Evolutionary conservation across 164 flowering plant species (phyloP), one percentile per base, ranked within the genome.

Genomic region (Berberis thunbergii): DNA sequence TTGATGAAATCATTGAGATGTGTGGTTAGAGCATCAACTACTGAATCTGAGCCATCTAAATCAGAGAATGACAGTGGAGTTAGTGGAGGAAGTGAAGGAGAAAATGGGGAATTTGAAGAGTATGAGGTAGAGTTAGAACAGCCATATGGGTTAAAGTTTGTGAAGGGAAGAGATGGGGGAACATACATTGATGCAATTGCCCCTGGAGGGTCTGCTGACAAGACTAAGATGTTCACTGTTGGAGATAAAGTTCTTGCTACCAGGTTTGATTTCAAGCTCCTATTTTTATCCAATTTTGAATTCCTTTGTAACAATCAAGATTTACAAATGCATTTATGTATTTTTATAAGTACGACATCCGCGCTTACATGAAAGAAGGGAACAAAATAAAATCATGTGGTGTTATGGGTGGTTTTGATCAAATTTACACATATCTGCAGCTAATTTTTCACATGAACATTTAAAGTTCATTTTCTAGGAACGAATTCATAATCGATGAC

Each of bases 241-340:
- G 94, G 98, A 2, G 98, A 93, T 67, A 88, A 72, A 83, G 97
- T 94, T 2, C 52, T 94, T 65, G 98, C 98, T 73, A 94, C 96
- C 74, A 89, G 98, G 98, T 91, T 50, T 60, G 53, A 12, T 53
- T 58, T 53, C 52, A 43, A 12, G 43, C 3, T 43, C 5, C 12
- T 59, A 26, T 26, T 26, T 26, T 26, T 26, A 26, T 26, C 26
- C 26, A 26, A 26, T 26, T 26, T 26, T 26, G 26, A 26, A 26
- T 26, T 26, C 26, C 26, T 0, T 26, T 26, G 26, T 26, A 26
- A 26, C 26, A 26, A 26, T 26, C 26, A 26, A 26, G 26, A 26
- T 26, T 26, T 26, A 26, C 26, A 26, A 26, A 26, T 26, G 26
- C 26, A 26, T 26, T 26, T 26, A 26, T 26, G 26, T 26, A 26